phyloP scores from a whole-genome alignment of 139 green algal genomes.

The Pedinophyceae sp. region DNA sequence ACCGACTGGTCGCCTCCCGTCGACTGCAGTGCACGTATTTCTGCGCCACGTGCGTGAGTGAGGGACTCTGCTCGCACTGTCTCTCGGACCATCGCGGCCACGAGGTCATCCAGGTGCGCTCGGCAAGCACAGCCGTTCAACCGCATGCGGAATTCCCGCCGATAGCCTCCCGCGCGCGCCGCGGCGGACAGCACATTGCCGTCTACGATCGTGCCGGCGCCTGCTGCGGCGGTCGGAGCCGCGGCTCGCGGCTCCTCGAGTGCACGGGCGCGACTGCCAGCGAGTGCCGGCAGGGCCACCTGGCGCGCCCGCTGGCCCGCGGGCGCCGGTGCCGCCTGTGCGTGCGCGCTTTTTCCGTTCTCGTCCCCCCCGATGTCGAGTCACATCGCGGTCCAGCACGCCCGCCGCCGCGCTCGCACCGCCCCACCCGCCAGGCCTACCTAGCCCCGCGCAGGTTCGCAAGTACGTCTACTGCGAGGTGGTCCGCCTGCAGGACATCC shows the following conservation, averaged over 20 bases:
- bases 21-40: slow-evolving; percentile 26
- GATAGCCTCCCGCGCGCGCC: no score
- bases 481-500: slow-evolving; percentile 26
- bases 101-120: slow-evolving; percentile 23
- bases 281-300: no score
- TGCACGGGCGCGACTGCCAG: no score
- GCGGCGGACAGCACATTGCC: neutral
- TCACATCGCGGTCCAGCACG: neutral
- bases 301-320: no score
- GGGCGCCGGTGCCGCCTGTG: no score
- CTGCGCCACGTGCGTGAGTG: slow-evolving; percentile 18
- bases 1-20: no score
- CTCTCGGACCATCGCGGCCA: slow-evolving; percentile 20
- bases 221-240: no score
- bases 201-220: neutral
- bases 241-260: no score
- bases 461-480: slow-evolving; percentile 43
- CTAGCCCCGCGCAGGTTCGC: slow-evolving; percentile 18
- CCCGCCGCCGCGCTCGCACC: neutral
- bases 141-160: no score
- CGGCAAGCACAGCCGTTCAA: no score
- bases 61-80: slow-evolving; percentile 26
- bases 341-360: neutral
- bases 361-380: neutral
- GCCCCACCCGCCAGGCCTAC: neutral